Base-by-base conservation (phyloP, 2,329 filamentous ascomycete species). In the Fusarium nygamai region DNA sequence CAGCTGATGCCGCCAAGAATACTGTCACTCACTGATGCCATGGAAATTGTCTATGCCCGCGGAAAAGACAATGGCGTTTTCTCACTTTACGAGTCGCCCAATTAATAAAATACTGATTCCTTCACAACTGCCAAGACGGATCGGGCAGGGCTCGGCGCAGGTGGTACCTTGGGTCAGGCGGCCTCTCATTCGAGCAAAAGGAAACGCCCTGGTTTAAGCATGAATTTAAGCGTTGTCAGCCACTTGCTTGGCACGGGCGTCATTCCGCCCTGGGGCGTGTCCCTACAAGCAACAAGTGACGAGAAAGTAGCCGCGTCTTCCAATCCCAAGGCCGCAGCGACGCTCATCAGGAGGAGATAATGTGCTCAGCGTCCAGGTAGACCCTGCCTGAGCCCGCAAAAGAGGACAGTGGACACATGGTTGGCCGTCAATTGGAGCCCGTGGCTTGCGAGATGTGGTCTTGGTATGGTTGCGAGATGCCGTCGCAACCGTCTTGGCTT, bases 191-290 rank as follows among this genome's bases (percentile, higher is more conserved):
- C 73, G 67, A 67, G 59, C 64, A 69, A 59, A 59, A 66, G 72
- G 60, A 73, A 67, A 77, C 69, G 77, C 71, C 74, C 76, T 80
- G 74, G 80, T 85, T 85, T 85, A 85, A 85, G 84, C 84, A 85
- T 85, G 84, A 84, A 84, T 85, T 85, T 85, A 85, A 85, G 83
- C 84, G 83, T 85, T 85, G 82, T 81, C 82, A 83, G 84, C 82
- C 82, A 84, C 81, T 80, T 76, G 75, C 84, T 85, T 85, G 83
- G 84, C 84, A 81, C 76, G 73, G 72, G 60, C 63, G 70, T 53
- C 47, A 65, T 78, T 78, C 69, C 73, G 78, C 67, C 27, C 46
- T 31, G 43, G 68, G 76, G 77, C 57, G 76, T 73, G 75, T 60
- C 38, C 44, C 65, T 74, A 64, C n/a, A 34, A 34, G 31, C 48